phyloP scores from a whole-genome alignment of 179 eudicot genomes.

The Vitellaria paradoxa region DNA sequence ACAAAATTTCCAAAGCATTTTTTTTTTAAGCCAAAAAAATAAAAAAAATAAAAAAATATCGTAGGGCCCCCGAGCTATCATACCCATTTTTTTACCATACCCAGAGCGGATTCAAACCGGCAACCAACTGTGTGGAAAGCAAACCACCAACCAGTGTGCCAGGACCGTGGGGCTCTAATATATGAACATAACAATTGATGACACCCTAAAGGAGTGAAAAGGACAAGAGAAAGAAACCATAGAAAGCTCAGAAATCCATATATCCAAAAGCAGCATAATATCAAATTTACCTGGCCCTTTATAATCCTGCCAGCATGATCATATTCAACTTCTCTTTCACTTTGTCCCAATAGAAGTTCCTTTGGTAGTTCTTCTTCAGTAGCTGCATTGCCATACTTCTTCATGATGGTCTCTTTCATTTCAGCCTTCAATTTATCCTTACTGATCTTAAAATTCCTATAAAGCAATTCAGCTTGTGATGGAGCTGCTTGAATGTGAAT shows the following conservation, averaged over 20 bases:
- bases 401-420: conserved; percentile 67
- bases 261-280: background rate
- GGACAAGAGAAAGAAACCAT: background rate
- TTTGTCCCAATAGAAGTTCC: conserved; percentile 88
- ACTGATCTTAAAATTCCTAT: conserved; percentile 66
- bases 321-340: conserved; percentile 87
- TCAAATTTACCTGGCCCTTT: conserved; percentile 71
- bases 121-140: too few relatives aligned
- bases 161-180: too few relatives aligned
- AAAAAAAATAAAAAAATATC: too few relatives aligned
- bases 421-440: conserved; percentile 77
- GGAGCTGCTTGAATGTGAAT: conserved; percentile 97
- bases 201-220: background rate
- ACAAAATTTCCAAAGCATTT: too few relatives aligned
- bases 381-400: conserved; percentile 94
- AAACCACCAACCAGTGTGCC: too few relatives aligned
- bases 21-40: too few relatives aligned
- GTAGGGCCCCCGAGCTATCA: too few relatives aligned
- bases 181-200: too few relatives aligned
- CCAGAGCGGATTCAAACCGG: too few relatives aligned
- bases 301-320: conserved; percentile 86
- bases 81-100: too few relatives aligned
- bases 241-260: background rate
- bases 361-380: conserved; percentile 64
- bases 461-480: conserved; percentile 89